Percentiles rank a stretch among this genome's conserved stretches.
phyloP scores from a whole-genome alignment of 75 land plant species.

The Sequoiadendron giganteum region DNA sequence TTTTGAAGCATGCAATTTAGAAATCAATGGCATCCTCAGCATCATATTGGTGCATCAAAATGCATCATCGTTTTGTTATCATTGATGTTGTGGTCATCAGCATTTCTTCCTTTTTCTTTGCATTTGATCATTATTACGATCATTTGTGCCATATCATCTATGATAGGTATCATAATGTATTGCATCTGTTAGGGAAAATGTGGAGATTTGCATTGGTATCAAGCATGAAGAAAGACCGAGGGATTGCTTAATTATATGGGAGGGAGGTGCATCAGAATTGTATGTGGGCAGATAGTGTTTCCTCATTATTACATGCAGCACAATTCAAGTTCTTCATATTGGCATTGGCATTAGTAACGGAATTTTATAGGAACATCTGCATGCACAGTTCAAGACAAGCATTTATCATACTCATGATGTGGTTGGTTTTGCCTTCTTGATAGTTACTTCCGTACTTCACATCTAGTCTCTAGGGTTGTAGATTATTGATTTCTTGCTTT shows the following conservation, averaged over 20 bases:
- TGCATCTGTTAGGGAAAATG: neutral
- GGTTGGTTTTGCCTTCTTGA: neutral
- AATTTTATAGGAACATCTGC: slow-evolving; percentile 4
- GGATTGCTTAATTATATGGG: neutral
- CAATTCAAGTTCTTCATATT: slow-evolving; percentile 5
- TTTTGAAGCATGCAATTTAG: slow-evolving; percentile 16
- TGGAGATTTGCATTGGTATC: slow-evolving; percentile 21
- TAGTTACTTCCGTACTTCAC: neutral
- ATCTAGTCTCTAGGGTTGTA: neutral
- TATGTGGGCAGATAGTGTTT: neutral
- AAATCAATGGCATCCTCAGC: slow-evolving; percentile 23
- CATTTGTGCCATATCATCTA: slow-evolving; percentile 14
- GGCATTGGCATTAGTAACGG: neutral
- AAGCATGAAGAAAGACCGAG: slow-evolving; percentile 14
- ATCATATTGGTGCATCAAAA: slow-evolving; percentile 21
- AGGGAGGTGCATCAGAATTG: slow-evolving; percentile 7
- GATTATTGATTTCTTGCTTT: neutral
- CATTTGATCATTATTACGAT: slow-evolving; percentile 14
- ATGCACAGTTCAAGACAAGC: neutral
- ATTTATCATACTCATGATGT: neutral
- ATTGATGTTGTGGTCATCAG: slow-evolving; percentile 11
- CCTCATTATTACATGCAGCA: neutral
- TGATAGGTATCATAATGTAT: slow-evolving; percentile 7
- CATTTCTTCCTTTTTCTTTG: slow-evolving; percentile 9
- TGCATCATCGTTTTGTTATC: slow-evolving; percentile 20